phyloP scores from a whole-genome alignment of 805 yeast species.

The Naumovozyma castellii region DNA sequence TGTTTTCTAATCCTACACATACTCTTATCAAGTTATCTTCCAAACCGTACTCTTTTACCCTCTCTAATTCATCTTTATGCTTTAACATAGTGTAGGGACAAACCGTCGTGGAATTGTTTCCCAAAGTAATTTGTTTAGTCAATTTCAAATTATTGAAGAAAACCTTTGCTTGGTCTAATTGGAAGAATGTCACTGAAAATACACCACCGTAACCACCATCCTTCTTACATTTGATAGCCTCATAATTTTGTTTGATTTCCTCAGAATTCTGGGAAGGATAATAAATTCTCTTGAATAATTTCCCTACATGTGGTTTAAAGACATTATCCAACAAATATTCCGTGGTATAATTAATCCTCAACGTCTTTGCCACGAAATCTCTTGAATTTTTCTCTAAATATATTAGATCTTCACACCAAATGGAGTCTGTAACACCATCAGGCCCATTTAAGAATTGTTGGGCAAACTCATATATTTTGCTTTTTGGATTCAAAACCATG shows the following conservation, averaged over 20 bases:
- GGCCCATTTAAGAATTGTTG: conserved; percentile 31
- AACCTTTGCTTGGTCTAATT: conserved; percentile 52
- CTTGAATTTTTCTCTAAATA: conserved; percentile 87
- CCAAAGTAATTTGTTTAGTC: conserved; percentile 78
- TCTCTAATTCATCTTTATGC: conserved; percentile 73
- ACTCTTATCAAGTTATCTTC: conserved; percentile 69
- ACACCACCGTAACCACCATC: conserved; percentile 87
- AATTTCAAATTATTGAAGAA: conserved; percentile 52
- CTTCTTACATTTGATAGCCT: conserved; percentile 47
- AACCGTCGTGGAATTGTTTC: conserved; percentile 72
- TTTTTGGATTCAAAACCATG: conserved; percentile 61
- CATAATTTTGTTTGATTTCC: conserved; percentile 55
- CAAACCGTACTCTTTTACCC: conserved; percentile 72
- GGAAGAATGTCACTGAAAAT: conserved; percentile 60
- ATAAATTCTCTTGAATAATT: conserved; percentile 50
- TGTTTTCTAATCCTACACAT: conserved; percentile 78
- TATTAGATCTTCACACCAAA: conserved; percentile 93
- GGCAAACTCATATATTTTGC: conserved; percentile 41
- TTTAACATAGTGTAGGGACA: conserved; percentile 87
- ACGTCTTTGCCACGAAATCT: conserved; percentile 63
- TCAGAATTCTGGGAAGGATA: conserved; percentile 53
- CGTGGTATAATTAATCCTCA: conserved; percentile 45
- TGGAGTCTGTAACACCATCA: conserved; percentile 55
- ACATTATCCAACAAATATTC: conserved; percentile 42
- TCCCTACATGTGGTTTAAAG: conserved; percentile 34